Conservation (phyloP, 129 eudicot species). For the Flaveria trinervia region DNA sequence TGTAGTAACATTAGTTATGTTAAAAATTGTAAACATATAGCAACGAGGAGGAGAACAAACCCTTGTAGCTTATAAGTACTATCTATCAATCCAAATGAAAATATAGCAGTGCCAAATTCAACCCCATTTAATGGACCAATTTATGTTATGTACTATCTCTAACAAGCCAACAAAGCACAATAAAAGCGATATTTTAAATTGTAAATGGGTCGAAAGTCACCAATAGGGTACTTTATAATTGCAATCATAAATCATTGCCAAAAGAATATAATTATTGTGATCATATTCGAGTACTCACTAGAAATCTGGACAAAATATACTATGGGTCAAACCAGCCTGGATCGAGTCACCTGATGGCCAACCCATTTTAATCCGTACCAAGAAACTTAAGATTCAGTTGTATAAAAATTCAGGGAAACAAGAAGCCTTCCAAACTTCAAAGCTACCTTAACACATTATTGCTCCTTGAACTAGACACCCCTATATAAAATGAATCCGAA, state of each 20-base stretch:
- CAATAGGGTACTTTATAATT: background rate
- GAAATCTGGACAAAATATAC: background rate
- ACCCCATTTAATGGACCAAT: background rate
- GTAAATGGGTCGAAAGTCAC: background rate
- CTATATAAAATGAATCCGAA: no score
- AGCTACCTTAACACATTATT: no score
- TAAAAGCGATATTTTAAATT: background rate
- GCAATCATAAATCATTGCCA: background rate
- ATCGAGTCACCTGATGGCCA: background rate
- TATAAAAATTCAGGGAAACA: background rate
- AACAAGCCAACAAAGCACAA: background rate
- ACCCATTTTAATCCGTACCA: background rate
- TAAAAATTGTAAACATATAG: no score
- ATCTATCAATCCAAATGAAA: background rate
- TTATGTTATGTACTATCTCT: background rate
- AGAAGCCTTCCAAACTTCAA: background rate
- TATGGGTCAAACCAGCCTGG: background rate
- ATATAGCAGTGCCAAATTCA: background rate
- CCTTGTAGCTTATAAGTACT: background rate
- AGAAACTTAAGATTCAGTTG: background rate
- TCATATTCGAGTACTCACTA: background rate
- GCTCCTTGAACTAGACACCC: no score
- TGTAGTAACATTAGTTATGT: no score
- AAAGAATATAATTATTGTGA: background rate
- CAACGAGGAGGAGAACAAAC: background rate